Conservation (phyloP, 306 rosid genomes). For the Sechiopsis laciniata region DNA sequence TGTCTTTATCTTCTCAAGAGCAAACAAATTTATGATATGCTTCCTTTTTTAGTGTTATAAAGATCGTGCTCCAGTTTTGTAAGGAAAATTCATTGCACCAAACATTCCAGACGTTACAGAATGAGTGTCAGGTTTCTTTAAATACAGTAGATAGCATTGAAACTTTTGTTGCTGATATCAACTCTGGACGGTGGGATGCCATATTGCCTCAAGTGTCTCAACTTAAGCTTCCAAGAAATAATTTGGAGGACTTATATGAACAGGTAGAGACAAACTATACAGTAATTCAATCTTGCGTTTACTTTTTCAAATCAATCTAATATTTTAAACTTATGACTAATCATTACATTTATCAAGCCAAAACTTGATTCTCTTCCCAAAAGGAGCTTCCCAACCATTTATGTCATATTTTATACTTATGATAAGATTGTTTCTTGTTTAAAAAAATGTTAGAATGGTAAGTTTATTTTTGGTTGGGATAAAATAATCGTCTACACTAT, state of each 20-base stretch:
- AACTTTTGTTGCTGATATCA: constrained; percentile 83
- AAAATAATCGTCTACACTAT: neutral
- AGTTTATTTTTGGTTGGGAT: neutral
- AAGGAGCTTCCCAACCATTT: no score
- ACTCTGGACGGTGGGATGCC: constrained; percentile 95
- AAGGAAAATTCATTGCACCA: constrained; percentile 93
- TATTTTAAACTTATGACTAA: neutral
- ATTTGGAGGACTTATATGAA: constrained; percentile 93
- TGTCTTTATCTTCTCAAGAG: neutral
- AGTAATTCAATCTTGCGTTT: neutral
- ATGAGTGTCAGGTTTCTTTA: constrained; percentile 92
- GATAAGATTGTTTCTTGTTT: no score
- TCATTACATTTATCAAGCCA: neutral
- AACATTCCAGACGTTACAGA: constrained; percentile 81
- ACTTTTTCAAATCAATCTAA: neutral
- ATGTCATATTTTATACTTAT: no score
- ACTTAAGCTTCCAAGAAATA: constrained; percentile 91
- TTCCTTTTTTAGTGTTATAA: constrained; percentile 60
- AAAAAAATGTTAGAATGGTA: neutral
- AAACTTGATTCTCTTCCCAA: no score
- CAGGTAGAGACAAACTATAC: constrained; percentile 44
- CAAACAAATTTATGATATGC: neutral
- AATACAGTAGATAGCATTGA: constrained; percentile 95
- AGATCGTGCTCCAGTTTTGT: constrained; percentile 96
- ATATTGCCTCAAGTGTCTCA: constrained; percentile 94